These are phyloP conservation scores for Fraxinus sp. DNA, from an alignment of 305 asterid species.

Conservation along the genomic window DNA sequence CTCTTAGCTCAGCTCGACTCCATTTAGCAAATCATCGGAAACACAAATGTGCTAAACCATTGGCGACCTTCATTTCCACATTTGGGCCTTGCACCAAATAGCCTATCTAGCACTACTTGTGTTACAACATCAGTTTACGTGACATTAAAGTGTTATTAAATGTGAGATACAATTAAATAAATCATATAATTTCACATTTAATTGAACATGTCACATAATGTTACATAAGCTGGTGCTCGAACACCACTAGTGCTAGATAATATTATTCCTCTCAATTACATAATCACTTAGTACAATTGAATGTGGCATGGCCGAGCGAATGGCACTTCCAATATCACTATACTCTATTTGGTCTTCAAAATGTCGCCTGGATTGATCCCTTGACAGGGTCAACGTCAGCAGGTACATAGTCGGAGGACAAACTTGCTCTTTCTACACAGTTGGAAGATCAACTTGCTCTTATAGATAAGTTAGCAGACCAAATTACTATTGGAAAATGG, in stretches of 20 bases:
- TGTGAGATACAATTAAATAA: too few species aligned
- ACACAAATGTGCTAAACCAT: constrained; percentile 67
- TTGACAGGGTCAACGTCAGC: constrained; percentile 78
- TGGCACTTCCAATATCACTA: constrained; percentile 76
- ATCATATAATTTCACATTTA: too few species aligned
- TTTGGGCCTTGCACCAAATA: constrained; percentile 45
- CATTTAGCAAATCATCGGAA: constrained; percentile 73
- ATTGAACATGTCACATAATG: too few species aligned
- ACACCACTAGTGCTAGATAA: too few species aligned
- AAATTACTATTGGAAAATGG: neutral
- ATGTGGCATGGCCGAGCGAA: constrained; percentile 82
- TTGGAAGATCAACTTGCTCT: neutral
- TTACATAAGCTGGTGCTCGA: too few species aligned
- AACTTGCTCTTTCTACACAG: neutral
- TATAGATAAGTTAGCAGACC: neutral
- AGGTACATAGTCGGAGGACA: constrained; percentile 40
- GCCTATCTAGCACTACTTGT: constrained; percentile 29
- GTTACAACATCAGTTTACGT: too few species aligned
- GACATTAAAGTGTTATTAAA: neutral
- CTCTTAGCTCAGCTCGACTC: constrained; percentile 50
- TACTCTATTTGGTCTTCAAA: constrained; percentile 74
- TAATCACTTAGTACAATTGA: constrained; percentile 79
- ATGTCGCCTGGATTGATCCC: constrained; percentile 71
- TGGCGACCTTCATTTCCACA: constrained; percentile 44
- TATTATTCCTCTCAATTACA: constrained; percentile 46